Base-by-base conservation (phyloP, 352 stramenopile genomes). In the Phytophthora pistaciae region DNA sequence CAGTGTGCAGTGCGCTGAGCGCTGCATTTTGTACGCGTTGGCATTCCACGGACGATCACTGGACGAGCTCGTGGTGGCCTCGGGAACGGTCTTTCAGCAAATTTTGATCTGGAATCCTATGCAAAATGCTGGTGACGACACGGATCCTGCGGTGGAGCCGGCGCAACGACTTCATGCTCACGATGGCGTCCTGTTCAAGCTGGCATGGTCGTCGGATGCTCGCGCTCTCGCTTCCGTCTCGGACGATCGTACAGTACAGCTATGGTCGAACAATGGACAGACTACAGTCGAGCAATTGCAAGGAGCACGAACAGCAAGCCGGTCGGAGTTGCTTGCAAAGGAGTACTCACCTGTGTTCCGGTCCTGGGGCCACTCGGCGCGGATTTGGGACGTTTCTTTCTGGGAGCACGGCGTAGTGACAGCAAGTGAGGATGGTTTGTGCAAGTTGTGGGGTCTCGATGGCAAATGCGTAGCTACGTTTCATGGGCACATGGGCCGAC, bases 321-420 rank as follows among this genome's bases (percentile, higher is more conserved):
- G 65, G 48, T 42, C 40, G 38, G 64, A 75, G 25, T 52, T 63
- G 18, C 65, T 86, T 38, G n/a, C 33, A 44, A 74, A 8, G 10
- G 25, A 63, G 5, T 96, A 88, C 56, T 62, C 56, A 31, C 82
- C 83, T 6, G 74, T 84, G 11, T 95, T 95, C 42, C 87, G 89
- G 38, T 75, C 86, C 4, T 97, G 90, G 90, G 88, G 89, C 29
- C 90, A 97, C 70, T 83, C 77, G 6, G 90, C 88, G n/a, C 84
- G 90, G 18, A 80, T 97, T 53, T 97, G 90, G 90, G 90, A 97
- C 66, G 90, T 94, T 16, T 77, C 85, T 25, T 95, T 96, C 55
- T 93, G 80, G 69, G 61, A 68, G 1, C 23, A 44, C 3, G 75
- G 77, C 11, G 69, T 80, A 31, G 82, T 83, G 1, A 94, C 85